Conservation (phyloP, 2,329 filamentous ascomycete species). For the Trichoderma citrinoviride region DNA sequence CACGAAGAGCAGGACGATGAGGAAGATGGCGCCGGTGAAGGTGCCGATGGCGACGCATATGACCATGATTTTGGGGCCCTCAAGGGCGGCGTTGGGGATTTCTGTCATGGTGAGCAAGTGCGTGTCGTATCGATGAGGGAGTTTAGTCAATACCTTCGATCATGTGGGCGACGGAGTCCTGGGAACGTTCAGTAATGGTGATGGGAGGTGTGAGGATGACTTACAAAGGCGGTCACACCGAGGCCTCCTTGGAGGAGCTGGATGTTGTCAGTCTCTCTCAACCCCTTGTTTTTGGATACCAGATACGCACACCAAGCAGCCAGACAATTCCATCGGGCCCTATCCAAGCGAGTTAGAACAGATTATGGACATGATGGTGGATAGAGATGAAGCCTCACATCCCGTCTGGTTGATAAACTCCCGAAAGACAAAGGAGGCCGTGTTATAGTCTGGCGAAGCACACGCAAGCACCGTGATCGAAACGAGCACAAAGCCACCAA, state of each 20-base stretch:
- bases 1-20: slow-evolving; percentile 63
- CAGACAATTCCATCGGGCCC: slow-evolving; percentile 36
- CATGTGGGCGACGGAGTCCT: slow-evolving; percentile 38
- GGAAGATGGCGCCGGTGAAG: slow-evolving; percentile 60
- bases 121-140: too few species aligned
- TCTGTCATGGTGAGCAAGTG: slow-evolving; percentile 23
- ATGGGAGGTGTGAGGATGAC: neutral
- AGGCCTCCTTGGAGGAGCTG: slow-evolving; percentile 35
- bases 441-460: slow-evolving; percentile 57
- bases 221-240: slow-evolving; percentile 34
- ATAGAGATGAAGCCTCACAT: slow-evolving; percentile 22
- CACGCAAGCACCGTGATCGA: slow-evolving; percentile 66
- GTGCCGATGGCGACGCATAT: slow-evolving; percentile 62
- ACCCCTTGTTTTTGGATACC: neutral
- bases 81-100: slow-evolving; percentile 32
- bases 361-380: neutral
- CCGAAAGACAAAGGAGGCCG: slow-evolving; percentile 33
- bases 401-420: slow-evolving; percentile 35
- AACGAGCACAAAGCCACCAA: slow-evolving; percentile 65
- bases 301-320: slow-evolving; percentile 31
- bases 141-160: slow-evolving; percentile 34
- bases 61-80: slow-evolving; percentile 41
- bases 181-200: neutral
- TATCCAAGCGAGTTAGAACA: neutral
- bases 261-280: neutral